Conservation (phyloP, 257 asterid species). For the Eustoma russellianum region DNA sequence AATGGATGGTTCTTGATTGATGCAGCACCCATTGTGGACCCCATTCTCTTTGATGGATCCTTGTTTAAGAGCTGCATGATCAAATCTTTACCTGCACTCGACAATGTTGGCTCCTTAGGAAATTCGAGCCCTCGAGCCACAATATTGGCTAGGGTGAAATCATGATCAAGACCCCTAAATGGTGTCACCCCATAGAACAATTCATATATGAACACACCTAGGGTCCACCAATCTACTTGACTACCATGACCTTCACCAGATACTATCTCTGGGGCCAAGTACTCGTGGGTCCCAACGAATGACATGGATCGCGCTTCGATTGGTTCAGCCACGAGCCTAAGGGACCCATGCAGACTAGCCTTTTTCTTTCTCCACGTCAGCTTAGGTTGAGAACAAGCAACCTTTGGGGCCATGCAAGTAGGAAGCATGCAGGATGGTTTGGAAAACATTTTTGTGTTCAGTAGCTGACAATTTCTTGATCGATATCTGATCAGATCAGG, state of each 20-base stretch:
- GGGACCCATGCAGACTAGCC: slow-evolving; percentile 3
- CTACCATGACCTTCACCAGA: slow-evolving; percentile 70
- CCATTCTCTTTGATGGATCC: slow-evolving; percentile 60
- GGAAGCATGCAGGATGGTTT: slow-evolving; percentile 41
- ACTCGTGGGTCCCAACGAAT: slow-evolving; percentile 68
- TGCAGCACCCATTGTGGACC: slow-evolving; percentile 52
- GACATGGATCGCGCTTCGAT: slow-evolving; percentile 58
- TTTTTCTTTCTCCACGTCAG: slow-evolving; percentile 2
- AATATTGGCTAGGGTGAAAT: slow-evolving; percentile 47
- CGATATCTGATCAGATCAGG: slow-evolving; percentile 4
- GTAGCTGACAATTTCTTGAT: neutral
- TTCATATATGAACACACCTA: slow-evolving; percentile 48
- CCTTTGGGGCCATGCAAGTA: slow-evolving; percentile 28
- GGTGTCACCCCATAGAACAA: slow-evolving; percentile 56
- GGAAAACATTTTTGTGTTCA: slow-evolving; percentile 13
- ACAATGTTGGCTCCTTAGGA: slow-evolving; percentile 46
- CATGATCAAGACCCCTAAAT: slow-evolving; percentile 46
- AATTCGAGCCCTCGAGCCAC: slow-evolving; percentile 54
- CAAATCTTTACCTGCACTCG: slow-evolving; percentile 41
- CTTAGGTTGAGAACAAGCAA: slow-evolving; percentile 9
- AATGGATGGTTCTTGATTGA: slow-evolving; percentile 55
- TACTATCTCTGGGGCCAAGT: slow-evolving; percentile 59
- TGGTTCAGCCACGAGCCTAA: slow-evolving; percentile 46
- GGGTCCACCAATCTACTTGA: slow-evolving; percentile 72
- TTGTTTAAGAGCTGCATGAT: slow-evolving; percentile 37